A percentile compares a stretch with the other conserved stretches of the same genome.
These are phyloP conservation scores for Curvularia sp. DNA, from an alignment of 2,329 filamentous ascomycete genomes.

Conservation along the genomic window DNA sequence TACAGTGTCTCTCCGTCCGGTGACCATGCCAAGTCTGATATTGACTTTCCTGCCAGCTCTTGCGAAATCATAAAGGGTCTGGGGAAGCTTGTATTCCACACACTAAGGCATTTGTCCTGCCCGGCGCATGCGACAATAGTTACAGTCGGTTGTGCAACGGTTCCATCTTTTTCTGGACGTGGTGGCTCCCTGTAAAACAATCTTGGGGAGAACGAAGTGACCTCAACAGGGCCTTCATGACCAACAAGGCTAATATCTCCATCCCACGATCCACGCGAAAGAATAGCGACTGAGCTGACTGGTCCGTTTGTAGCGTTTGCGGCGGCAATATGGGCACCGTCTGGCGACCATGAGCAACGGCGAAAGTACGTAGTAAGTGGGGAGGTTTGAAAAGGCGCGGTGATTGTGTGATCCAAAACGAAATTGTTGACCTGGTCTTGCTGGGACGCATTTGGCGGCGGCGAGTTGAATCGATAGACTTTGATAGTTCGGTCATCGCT, in stretches of 20 bases:
- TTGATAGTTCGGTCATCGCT: constrained; percentile 97
- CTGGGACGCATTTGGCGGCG: constrained; percentile 86
- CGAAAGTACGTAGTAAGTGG: constrained; percentile 97
- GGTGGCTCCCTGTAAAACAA: constrained; percentile 78
- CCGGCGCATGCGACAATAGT: constrained; percentile 97
- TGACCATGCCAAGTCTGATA: constrained; percentile 93
- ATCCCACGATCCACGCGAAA: constrained; percentile 90
- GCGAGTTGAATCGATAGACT: constrained; percentile 90
- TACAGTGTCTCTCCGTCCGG: constrained; percentile 89
- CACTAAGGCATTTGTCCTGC: constrained; percentile 92
- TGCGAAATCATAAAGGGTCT: constrained; percentile 89
- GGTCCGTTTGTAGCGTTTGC: constrained; percentile 97
- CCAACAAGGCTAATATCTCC: constrained; percentile 97
- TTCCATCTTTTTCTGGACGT: constrained; percentile 59
- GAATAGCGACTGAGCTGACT: constrained; percentile 95
- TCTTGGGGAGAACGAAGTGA: constrained; percentile 94
- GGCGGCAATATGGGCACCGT: constrained; percentile 95
- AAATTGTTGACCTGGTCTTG: constrained; percentile 98
- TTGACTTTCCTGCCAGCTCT: constrained; percentile 87
- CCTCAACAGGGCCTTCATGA: constrained; percentile 95
- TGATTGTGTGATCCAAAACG: constrained; percentile 89
- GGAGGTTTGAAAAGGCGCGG: constrained; percentile 84
- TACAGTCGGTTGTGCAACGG: constrained; percentile 63
- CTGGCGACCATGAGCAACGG: constrained; percentile 95
- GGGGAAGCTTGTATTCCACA: constrained; percentile 97